Conservation (phyloP, 2,329 filamentous ascomycete species). For the Hymenoscyphus scutula region DNA sequence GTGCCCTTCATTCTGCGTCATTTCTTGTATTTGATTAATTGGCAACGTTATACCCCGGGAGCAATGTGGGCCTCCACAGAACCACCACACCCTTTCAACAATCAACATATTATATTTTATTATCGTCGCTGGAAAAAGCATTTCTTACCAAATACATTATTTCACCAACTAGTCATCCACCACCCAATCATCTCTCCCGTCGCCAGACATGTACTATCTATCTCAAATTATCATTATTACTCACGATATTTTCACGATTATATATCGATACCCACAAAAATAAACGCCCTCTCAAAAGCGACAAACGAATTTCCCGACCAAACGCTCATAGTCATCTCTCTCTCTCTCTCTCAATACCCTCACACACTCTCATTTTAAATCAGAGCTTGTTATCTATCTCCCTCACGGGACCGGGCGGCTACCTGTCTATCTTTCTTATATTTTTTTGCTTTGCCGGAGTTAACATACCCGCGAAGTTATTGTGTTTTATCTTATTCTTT, state of each 20-base stretch:
- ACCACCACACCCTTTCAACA: constrained; percentile 23
- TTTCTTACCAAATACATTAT: background rate
- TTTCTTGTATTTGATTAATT: constrained; percentile 29
- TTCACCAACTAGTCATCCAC: background rate
- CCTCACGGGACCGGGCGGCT: background rate
- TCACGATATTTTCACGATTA: constrained; percentile 27
- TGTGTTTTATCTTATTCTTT: background rate
- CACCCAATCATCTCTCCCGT: background rate
- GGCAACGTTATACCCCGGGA: constrained; percentile 28
- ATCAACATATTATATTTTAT: constrained; percentile 6
- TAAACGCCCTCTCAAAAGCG: constrained; percentile 4
- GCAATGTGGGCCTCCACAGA: constrained; percentile 26
- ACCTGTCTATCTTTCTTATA: background rate
- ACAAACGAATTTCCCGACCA: constrained; percentile 18
- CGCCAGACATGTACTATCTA: background rate
- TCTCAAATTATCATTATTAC: constrained; percentile 2
- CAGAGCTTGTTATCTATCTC: background rate
- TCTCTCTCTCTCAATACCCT: constrained; percentile 22
- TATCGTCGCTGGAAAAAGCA: constrained; percentile 1
- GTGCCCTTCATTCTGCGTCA: constrained; percentile 20
- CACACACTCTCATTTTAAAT: background rate
- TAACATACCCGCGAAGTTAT: background rate
- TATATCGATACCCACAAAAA: constrained; percentile 14
- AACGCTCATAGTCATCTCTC: constrained; percentile 20
- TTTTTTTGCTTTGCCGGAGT: background rate